A percentile compares a stretch with the other conserved stretches of the same genome.
These are phyloP conservation scores for Metarhizium sp. DNA, from an alignment of 2,329 filamentous ascomycete genomes.

Conservation along the genomic window DNA sequence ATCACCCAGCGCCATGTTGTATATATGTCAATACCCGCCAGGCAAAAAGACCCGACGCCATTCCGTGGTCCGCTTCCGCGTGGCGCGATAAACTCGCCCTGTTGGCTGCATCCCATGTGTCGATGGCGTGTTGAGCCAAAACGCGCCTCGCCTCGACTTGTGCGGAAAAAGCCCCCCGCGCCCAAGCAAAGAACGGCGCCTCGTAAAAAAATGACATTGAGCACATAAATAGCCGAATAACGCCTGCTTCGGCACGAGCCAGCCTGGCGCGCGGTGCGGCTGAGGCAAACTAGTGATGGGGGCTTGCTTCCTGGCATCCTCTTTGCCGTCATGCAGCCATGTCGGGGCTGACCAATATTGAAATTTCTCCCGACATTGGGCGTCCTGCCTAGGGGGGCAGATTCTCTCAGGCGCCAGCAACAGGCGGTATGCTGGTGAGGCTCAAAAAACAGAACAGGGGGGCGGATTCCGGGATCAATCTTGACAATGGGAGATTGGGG, in stretches of 20 bases:
- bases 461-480: background rate
- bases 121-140: too few relatives aligned
- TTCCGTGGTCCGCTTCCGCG: too few relatives aligned
- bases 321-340: background rate
- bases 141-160: too few relatives aligned
- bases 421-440: background rate
- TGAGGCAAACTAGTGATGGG: slow-evolving; percentile 1
- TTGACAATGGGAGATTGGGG: background rate
- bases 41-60: too few relatives aligned
- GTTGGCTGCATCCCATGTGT: too few relatives aligned
- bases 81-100: too few relatives aligned
- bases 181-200: background rate
- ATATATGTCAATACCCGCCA: too few relatives aligned
- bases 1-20: too few relatives aligned
- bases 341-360: background rate
- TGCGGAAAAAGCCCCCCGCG: too few relatives aligned
- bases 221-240: too few relatives aligned
- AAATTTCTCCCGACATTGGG: background rate
- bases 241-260: background rate
- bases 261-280: slow-evolving; percentile 1
- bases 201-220: background rate
- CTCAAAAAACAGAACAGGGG: background rate
- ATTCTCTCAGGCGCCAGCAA: background rate
- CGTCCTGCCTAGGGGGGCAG: background rate
- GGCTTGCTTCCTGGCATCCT: background rate